phyloP scores from a whole-genome alignment of 345 rosid species.

The Crucihimalaya himalaica region DNA sequence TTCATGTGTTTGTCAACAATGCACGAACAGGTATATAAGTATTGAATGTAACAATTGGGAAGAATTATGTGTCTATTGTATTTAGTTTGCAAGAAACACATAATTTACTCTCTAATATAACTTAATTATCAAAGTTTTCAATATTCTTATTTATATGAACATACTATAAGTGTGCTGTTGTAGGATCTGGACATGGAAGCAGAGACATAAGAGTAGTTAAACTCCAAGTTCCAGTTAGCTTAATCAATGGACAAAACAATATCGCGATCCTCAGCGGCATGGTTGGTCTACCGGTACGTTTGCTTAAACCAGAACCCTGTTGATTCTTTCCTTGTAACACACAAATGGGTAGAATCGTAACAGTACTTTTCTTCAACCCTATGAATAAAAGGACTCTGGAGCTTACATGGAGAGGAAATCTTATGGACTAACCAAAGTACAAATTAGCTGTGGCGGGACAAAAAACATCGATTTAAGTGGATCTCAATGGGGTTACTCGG shows the following conservation, averaged over 20 bases:
- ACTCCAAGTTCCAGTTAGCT: constrained; percentile 45
- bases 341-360: not conserved
- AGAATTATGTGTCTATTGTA: not conserved
- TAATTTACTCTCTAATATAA: not conserved
- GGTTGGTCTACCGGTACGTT: constrained; percentile 84
- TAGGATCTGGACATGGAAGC: constrained; percentile 81
- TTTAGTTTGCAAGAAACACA: not conserved
- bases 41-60: not conserved
- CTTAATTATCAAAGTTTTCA: not conserved
- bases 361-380: not conserved
- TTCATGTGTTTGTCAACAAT: constrained; percentile 65
- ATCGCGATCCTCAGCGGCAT: constrained; percentile 75
- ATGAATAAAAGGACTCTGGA: constrained; percentile 70
- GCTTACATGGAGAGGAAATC: constrained; percentile 63
- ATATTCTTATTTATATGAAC: not conserved
- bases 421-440: constrained; percentile 55
- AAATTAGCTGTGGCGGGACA: constrained; percentile 41
- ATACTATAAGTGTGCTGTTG: not conserved
- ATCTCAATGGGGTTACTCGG: constrained; percentile 84
- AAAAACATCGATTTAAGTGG: constrained; percentile 45
- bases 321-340: not conserved
- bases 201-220: constrained; percentile 51
- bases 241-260: constrained; percentile 57
- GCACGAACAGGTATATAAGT: constrained; percentile 45
- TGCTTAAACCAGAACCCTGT: not conserved